Evolutionary conservation across 2,329 filamentous ascomycete genomes (phyloP).

Genomic region (Pezicula rhizophila): DNA sequence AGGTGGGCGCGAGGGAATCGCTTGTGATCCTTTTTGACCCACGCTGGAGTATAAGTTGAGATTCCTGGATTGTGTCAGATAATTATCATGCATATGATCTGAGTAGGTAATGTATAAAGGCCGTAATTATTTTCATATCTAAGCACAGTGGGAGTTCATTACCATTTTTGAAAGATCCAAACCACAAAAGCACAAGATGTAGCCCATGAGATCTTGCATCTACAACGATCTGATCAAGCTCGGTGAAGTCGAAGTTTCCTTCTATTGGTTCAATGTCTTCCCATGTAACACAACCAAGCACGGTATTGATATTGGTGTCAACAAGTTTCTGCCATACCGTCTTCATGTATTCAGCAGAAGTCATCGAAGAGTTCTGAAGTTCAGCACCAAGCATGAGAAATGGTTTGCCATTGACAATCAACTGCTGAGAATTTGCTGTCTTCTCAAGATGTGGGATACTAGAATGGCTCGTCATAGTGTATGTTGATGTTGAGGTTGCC

Average conservation of each 20-base stretch:
- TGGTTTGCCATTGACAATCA: constrained; percentile 37
- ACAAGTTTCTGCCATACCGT: constrained; percentile 36
- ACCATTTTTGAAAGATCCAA: constrained; percentile 43
- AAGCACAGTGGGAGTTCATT: constrained; percentile 3
- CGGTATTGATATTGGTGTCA: constrained; percentile 36
- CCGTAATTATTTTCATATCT: not conserved
- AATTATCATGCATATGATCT: too few species aligned
- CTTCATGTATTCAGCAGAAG: constrained; percentile 37
- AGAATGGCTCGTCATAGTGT: not conserved
- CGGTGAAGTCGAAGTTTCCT: constrained; percentile 35
- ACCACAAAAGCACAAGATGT: constrained; percentile 38
- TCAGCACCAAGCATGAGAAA: constrained; percentile 39
- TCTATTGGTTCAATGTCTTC: constrained; percentile 40
- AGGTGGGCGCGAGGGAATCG: constrained; percentile 27
- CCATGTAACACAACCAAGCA: constrained; percentile 39
- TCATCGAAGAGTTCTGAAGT: constrained; percentile 41
- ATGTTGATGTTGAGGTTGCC: not conserved
- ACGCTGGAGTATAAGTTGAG: constrained; percentile 32
- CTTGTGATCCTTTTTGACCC: constrained; percentile 30
- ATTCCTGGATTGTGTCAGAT: constrained; percentile 15
- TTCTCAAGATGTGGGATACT: not conserved
- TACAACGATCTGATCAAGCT: constrained; percentile 34
- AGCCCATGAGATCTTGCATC: constrained; percentile 32
- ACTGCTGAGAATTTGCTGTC: constrained; percentile 21
- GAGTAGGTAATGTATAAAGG: not conserved